phyloP scores from a whole-genome alignment of 1,139 yeast genomes.

The Entelexis sorbosivorans region DNA sequence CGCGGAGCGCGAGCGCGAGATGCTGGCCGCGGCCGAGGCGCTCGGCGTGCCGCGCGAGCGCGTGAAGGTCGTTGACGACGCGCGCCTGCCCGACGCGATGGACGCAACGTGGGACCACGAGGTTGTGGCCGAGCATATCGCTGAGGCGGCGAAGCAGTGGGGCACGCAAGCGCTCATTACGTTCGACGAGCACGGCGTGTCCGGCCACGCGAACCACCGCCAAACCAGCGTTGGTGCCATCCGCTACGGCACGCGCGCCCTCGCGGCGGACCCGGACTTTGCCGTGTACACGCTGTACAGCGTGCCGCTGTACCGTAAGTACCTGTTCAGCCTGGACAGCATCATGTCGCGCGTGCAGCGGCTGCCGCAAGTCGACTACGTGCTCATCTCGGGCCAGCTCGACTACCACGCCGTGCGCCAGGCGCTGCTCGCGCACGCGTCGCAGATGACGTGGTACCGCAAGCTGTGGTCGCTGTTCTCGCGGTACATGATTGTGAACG shows the following conservation, averaged over 20 bases:
- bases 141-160: constrained; percentile 25
- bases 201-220: constrained; percentile 76
- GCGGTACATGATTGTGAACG: constrained; percentile 61
- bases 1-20: constrained; percentile 45
- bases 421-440: constrained; percentile 68
- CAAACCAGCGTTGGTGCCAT: constrained; percentile 50
- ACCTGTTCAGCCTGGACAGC: constrained; percentile 29
- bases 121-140: constrained; percentile 34
- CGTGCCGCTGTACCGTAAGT: constrained; percentile 33
- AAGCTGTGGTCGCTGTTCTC: constrained; percentile 77
- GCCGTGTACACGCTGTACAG: constrained; percentile 31
- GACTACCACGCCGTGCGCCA: constrained; percentile 50
- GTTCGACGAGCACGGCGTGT: constrained; percentile 74
- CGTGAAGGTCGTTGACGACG: constrained; percentile 41
- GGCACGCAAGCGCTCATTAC: constrained; percentile 47
- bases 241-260: constrained; percentile 10
- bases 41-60: constrained; percentile 43
- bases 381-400: constrained; percentile 40
- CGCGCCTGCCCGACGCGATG: constrained; percentile 57
- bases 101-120: constrained; percentile 50
- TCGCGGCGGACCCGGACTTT: constrained; percentile 7
- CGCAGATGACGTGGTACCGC: constrained; percentile 95
- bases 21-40: constrained; percentile 45
- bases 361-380: constrained; percentile 27
- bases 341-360: constrained; percentile 21